Evolutionary conservation across 2,329 filamentous ascomycete genomes (phyloP).

Genomic region (Alternaria burnsii): DNA sequence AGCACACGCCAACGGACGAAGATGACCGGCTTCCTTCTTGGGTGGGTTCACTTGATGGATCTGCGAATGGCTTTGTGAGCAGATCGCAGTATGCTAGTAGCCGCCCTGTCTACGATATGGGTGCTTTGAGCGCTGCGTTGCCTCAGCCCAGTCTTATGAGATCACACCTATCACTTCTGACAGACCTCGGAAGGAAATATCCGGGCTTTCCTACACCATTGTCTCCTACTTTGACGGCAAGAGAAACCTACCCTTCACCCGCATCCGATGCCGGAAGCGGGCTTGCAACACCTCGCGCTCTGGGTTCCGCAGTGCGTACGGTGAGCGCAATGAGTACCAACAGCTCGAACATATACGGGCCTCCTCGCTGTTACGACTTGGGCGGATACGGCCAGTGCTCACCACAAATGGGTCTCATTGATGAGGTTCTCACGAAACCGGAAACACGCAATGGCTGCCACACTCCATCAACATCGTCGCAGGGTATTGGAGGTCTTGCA

Average conservation of each 20-base stretch:
- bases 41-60: constrained; percentile 25
- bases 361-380: constrained; percentile 23
- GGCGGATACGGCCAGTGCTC: constrained; percentile 24
- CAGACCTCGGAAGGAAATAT: constrained; percentile 40
- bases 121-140: constrained; percentile 17
- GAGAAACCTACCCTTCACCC: constrained; percentile 40
- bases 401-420: constrained; percentile 24
- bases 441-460: not conserved
- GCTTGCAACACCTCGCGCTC: constrained; percentile 15
- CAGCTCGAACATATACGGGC: constrained; percentile 34
- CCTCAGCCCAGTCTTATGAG: constrained; percentile 11
- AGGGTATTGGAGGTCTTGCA: not conserved
- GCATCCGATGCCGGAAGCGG: constrained; percentile 26
- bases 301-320: constrained; percentile 20
- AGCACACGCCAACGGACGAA: constrained; percentile 13
- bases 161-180: constrained; percentile 33
- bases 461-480: constrained; percentile 7
- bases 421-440: constrained; percentile 17
- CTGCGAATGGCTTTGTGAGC: constrained; percentile 10
- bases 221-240: constrained; percentile 42
- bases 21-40: constrained; percentile 16
- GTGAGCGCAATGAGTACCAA: constrained; percentile 40
- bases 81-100: constrained; percentile 4
- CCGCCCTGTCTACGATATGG: constrained; percentile 31
- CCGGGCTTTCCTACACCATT: constrained; percentile 46